These are phyloP conservation scores for Melampsora larici-populina DNA, from an alignment of 1,284 basidiomycete species.

Conservation along the genomic window DNA sequence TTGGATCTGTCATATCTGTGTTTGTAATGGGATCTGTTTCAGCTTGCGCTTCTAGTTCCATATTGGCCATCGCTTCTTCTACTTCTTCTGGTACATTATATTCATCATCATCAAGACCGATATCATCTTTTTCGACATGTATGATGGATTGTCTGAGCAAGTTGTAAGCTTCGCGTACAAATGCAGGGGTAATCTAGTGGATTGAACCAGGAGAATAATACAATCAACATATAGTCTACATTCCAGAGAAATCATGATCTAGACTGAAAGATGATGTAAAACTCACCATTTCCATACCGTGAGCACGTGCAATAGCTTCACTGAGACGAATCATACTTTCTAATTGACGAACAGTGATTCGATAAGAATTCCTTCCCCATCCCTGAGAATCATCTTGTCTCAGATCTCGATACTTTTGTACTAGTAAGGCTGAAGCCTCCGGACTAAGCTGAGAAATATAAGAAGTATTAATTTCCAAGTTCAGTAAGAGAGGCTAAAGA, in stretches of 20 bases:
- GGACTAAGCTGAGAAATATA: conserved; percentile 70
- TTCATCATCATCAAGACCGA: conserved; percentile 94
- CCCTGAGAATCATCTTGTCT: conserved; percentile 88
- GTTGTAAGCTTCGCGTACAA: conserved; percentile 91
- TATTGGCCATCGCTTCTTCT: conserved; percentile 55
- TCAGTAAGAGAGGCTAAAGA: conserved; percentile 17
- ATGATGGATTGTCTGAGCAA: conserved; percentile 96
- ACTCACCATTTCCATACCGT: conserved; percentile 79
- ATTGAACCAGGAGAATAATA: not conserved
- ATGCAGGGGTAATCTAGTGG: conserved; percentile 75
- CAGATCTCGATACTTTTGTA: too few species aligned
- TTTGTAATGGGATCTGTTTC: conserved; percentile 58
- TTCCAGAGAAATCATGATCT: not conserved
- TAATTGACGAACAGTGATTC: conserved; percentile 91
- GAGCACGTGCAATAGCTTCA: conserved; percentile 94
- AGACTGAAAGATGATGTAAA: not conserved
- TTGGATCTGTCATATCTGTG: conserved; percentile 63
- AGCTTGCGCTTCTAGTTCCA: conserved; percentile 44
- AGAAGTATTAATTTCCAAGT: conserved; percentile 17
- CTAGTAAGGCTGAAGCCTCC: conserved; percentile 85
- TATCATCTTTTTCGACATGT: conserved; percentile 98
- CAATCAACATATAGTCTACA: not conserved
- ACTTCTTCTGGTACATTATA: conserved; percentile 59
- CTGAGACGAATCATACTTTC: conserved; percentile 96
- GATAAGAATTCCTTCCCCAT: conserved; percentile 82